These are phyloP conservation scores for Staphylotrichum longicolle DNA, from an alignment of 495 filamentous ascomycete species.

Conservation along the genomic window DNA sequence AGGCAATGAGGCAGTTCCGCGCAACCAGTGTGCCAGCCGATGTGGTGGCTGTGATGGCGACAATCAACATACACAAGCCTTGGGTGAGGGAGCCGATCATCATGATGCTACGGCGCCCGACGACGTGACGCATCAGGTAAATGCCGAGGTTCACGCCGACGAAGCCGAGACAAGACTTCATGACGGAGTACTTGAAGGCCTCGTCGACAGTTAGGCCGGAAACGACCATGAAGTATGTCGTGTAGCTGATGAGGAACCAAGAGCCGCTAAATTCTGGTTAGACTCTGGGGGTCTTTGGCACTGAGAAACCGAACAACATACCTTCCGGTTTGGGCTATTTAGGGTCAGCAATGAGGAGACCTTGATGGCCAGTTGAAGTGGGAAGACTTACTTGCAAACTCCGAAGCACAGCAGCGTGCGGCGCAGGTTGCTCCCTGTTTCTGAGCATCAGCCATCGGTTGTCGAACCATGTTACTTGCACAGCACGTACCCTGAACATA, in stretches of 20 bases:
- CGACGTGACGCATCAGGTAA: conserved; percentile 40
- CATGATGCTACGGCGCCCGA: conserved; percentile 37
- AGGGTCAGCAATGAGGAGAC: background rate
- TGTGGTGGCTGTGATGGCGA: conserved; percentile 36
- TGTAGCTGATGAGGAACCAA: conserved; percentile 45
- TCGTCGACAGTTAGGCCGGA: conserved; percentile 38
- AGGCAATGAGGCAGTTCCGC: conserved; percentile 8
- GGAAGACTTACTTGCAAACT: conserved; percentile 15
- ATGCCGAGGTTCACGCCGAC: conserved; percentile 34
- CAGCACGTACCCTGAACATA: conserved; percentile 27
- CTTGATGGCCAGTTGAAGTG: background rate
- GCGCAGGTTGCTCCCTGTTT: conserved; percentile 37
- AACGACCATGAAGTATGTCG: conserved; percentile 43
- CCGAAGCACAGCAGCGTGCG: conserved; percentile 42
- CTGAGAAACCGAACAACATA: background rate
- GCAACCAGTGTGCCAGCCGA: conserved; percentile 4
- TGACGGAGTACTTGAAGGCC: conserved; percentile 41
- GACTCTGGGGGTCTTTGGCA: background rate
- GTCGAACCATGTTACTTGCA: background rate
- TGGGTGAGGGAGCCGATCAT: conserved; percentile 37
- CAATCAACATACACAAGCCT: conserved; percentile 37
- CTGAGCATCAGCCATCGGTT: background rate
- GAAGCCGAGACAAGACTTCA: conserved; percentile 42
- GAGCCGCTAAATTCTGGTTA: background rate
- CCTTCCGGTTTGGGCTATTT: conserved; percentile 9